Base-by-base conservation (phyloP, 2,329 filamentous ascomycete species). In the Colletotrichum incanum region DNA sequence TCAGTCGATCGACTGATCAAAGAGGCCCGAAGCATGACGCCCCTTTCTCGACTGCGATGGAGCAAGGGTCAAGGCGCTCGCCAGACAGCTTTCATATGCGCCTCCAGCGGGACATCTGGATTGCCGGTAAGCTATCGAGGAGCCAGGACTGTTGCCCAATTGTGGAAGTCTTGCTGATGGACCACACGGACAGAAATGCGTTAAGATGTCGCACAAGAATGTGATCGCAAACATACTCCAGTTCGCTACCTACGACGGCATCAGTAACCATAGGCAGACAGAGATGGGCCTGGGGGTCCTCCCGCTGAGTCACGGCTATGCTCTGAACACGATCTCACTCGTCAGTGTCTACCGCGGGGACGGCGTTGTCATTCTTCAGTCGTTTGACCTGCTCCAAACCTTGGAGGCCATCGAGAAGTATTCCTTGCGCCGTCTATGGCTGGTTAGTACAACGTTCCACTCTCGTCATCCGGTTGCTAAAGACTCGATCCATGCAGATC, bases 191-290 rank as follows among this genome's bases (percentile, higher is more conserved):
- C 18, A 92, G 90, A 94, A 94, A 91, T 93, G 91, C 62, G 93
- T 94, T 34, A 94, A 93, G 91, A 92, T 95, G 62, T 90, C 92
- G 6, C 93, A 95, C 79, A 84, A 85, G 37, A 95, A 94, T 76
- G 89, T 94, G 20, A 94, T 95, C 59, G 88, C 92, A 45, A 95
- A 95, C 77, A 86, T 89, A 0, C 78, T 94, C 60, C 93, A 94
- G 79, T 84, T 92, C 49, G 76, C 78, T 4, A 82, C 85, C 1
- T 90, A 79, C 66, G 78, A 73, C 77, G 18, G 39, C 18, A 43
- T 43, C 39, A 43, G 39, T 66, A 75, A 83, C 4, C 43, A 54
- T 34, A 65, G 37, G 34, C 77, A 77, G 65, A 82, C 76, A 2
- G 39, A 43, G 18, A 43, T 43, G 39, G 18, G 39, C 39, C 39